Conservation (phyloP, 2,329 filamentous ascomycete species). For the Aspergillus novofumigatus region DNA sequence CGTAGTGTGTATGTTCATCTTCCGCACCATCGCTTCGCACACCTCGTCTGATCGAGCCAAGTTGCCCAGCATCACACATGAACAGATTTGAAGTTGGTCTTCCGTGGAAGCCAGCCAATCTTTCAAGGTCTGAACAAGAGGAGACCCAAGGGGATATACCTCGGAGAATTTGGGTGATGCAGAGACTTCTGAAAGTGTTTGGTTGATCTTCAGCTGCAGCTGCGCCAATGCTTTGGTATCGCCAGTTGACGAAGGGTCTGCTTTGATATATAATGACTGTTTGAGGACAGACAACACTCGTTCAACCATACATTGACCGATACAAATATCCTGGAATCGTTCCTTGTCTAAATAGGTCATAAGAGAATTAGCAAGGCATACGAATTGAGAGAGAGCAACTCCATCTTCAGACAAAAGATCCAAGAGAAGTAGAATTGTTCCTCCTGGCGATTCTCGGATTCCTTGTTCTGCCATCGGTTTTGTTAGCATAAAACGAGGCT, state of each 20-base stretch:
- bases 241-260: constrained; percentile 25
- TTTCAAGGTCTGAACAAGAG: constrained; percentile 33
- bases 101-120: constrained; percentile 38
- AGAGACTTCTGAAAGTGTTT: constrained; percentile 40
- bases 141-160: constrained; percentile 36
- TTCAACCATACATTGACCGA: constrained; percentile 31
- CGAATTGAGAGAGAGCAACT: constrained; percentile 27
- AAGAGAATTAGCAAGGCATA: constrained; percentile 30
- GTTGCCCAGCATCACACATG: constrained; percentile 47
- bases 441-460: constrained; percentile 32
- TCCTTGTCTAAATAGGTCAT: constrained; percentile 33
- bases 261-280: constrained; percentile 25
- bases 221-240: constrained; percentile 34
- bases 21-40: constrained; percentile 38
- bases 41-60: constrained; percentile 42
- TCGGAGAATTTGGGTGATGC: constrained; percentile 33
- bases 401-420: constrained; percentile 27
- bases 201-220: constrained; percentile 37
- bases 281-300: constrained; percentile 29
- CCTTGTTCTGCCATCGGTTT: constrained; percentile 25
- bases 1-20: constrained; percentile 37
- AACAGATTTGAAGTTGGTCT: constrained; percentile 44
- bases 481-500: constrained; percentile 1
- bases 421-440: constrained; percentile 32
- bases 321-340: constrained; percentile 36